phyloP scores from a whole-genome alignment of 768 basidiomycete genomes.

The Boletus sensibilis region DNA sequence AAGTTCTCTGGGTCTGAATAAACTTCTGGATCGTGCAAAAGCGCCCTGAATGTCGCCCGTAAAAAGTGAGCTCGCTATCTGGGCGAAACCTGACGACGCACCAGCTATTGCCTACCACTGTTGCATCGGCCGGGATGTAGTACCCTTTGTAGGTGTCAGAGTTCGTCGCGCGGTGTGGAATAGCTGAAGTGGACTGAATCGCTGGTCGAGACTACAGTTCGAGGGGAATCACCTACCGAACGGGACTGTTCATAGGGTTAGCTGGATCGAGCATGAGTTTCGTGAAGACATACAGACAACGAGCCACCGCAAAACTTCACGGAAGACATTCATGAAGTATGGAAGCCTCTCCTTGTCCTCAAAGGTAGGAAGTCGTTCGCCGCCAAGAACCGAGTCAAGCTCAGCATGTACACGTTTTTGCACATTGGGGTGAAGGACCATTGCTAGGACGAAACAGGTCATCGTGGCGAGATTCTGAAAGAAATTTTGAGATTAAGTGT shows the following conservation, averaged over 20 bases:
- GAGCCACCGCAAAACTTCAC: constrained; percentile 3
- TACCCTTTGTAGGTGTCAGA: constrained; percentile 4
- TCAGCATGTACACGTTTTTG: constrained; percentile 1
- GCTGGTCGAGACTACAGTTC: neutral
- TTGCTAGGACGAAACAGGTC: neutral
- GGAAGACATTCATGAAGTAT: constrained; percentile 5
- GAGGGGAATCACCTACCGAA: neutral
- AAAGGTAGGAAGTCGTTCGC: constrained; percentile 3
- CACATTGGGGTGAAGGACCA: neutral
- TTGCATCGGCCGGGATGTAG: constrained; percentile 3
- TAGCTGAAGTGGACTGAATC: neutral
- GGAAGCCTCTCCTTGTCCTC: constrained; percentile 2
- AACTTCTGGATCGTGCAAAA: neutral
- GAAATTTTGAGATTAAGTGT: neutral
- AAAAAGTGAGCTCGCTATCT: neutral
- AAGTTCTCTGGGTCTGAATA: constrained; percentile 3
- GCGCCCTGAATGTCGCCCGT: neutral
- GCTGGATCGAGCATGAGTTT: neutral
- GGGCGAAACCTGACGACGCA: neutral
- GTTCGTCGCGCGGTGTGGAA: constrained; percentile 1
- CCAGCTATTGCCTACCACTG: constrained; percentile 5
- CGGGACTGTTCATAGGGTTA: neutral
- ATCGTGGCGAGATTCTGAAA: constrained; percentile 2
- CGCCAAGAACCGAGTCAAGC: neutral
- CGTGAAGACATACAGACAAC: neutral